A percentile compares a stretch with the other conserved stretches of the same genome.
phyloP scores from a whole-genome alignment of 2,329 filamentous ascomycete genomes.

The Botrytis medusae region DNA sequence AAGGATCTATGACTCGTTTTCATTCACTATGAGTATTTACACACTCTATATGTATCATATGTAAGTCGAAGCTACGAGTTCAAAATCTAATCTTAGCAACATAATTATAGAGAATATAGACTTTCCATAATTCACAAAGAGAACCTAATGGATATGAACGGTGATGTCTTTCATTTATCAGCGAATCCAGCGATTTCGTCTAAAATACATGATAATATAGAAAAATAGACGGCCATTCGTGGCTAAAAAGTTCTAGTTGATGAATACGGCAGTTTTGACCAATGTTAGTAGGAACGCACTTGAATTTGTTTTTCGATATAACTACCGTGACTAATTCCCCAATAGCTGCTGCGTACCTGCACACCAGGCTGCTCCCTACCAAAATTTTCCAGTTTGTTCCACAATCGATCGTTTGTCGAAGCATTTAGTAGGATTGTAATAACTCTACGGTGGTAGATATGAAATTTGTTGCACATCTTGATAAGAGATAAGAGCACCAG shows the following conservation, averaged over 20 bases:
- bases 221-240: not conserved
- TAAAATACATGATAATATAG: not conserved
- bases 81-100: not conserved
- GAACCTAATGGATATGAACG: not conserved
- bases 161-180: not conserved
- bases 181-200: not conserved
- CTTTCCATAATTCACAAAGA: not conserved
- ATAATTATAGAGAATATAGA: fast-evolving
- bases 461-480: not conserved
- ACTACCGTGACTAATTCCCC: not conserved
- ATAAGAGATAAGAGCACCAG: not conserved
- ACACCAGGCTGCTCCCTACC: not conserved
- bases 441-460: not conserved
- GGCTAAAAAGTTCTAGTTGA: not conserved
- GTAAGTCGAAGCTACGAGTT: not conserved
- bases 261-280: fast-evolving
- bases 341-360: not conserved
- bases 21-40: not conserved
- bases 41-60: not conserved
- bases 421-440: not conserved
- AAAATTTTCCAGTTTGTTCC: not conserved
- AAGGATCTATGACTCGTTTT: not conserved
- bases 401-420: not conserved
- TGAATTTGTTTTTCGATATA: not conserved
- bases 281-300: not conserved